Evolutionary conservation across 106 monocot species (phyloP).

Genomic region (Dendrobium officinale): DNA sequence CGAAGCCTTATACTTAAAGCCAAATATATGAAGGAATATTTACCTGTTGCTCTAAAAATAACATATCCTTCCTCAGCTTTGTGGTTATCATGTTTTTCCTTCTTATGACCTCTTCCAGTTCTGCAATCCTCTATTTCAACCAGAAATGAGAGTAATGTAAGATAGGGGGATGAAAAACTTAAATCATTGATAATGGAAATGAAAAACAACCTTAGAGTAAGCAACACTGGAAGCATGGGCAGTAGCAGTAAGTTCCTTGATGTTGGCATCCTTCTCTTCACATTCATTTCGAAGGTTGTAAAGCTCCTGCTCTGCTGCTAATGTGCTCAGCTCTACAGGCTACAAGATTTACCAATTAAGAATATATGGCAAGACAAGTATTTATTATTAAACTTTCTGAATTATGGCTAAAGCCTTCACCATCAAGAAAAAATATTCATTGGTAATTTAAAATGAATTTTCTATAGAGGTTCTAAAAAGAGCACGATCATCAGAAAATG

Average conservation of each 20-base stretch:
- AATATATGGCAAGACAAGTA: too few species aligned
- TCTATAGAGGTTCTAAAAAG: too few species aligned
- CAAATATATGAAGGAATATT: not conserved
- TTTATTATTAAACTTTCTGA: too few species aligned
- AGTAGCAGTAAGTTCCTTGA: conserved; percentile 55
- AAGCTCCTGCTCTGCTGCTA: conserved; percentile 60
- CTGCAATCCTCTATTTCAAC: conserved; percentile 37
- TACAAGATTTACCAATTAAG: not conserved
- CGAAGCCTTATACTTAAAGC: too few species aligned
- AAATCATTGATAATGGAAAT: not conserved
- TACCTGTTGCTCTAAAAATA: conserved; percentile 51
- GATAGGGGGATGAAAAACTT: not conserved
- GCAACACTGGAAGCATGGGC: conserved; percentile 40
- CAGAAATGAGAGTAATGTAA: conserved; percentile 1
- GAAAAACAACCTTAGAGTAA: conserved; percentile 51
- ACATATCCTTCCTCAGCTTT: conserved; percentile 53
- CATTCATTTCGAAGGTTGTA: conserved; percentile 81
- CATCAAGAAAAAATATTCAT: too few species aligned
- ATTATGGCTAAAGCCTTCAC: too few species aligned
- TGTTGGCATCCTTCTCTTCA: conserved; percentile 80
- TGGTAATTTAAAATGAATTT: too few species aligned
- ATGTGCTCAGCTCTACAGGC: conserved; percentile 33
- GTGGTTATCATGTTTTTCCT: conserved; percentile 53
- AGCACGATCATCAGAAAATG: too few species aligned
- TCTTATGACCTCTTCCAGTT: conserved; percentile 44